These are phyloP conservation scores for Naganishia vaughanmartiniae DNA, from an alignment of 768 basidiomycete species.

Conservation along the genomic window DNA sequence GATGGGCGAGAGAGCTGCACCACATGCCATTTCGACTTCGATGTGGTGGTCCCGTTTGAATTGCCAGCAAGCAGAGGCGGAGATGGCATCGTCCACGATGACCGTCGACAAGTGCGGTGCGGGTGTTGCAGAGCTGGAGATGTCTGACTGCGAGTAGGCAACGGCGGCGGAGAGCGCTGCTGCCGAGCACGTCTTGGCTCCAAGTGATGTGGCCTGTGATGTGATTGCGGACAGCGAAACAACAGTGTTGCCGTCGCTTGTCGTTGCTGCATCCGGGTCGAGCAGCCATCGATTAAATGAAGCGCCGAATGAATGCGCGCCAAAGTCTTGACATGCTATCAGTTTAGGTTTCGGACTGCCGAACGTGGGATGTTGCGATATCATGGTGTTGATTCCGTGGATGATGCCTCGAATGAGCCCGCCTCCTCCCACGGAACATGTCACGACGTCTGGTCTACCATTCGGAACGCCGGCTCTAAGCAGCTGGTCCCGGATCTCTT, in stretches of 20 bases:
- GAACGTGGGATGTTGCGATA: not conserved
- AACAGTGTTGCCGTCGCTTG: not conserved
- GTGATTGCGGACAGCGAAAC: constrained; percentile 42
- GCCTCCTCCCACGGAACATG: constrained; percentile 45
- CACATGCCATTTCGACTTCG: constrained; percentile 29
- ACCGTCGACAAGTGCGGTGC: constrained; percentile 22
- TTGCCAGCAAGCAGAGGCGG: constrained; percentile 27
- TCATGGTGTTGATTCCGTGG: constrained; percentile 34
- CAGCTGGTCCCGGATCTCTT: constrained; percentile 40
- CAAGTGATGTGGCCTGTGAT: constrained; percentile 42
- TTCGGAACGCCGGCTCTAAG: not conserved
- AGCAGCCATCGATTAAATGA: constrained; percentile 22
- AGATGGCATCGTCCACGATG: constrained; percentile 29
- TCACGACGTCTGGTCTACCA: constrained; percentile 35
- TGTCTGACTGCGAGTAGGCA: constrained; percentile 8
- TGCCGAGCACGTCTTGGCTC: constrained; percentile 32
- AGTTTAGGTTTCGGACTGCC: constrained; percentile 19
- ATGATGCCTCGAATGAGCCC: constrained; percentile 41
- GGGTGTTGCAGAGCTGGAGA: not conserved
- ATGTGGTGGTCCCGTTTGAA: constrained; percentile 24
- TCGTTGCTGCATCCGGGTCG: not conserved
- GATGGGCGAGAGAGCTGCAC: constrained; percentile 13
- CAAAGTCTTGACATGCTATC: constrained; percentile 27
- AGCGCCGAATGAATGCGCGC: constrained; percentile 28
- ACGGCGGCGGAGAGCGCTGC: constrained; percentile 13